A percentile compares a stretch with the other conserved stretches of the same genome.
Evolutionary conservation across 2,329 filamentous ascomycete genomes (phyloP).

Genomic region (Ophiostoma himal-ulmi): DNA sequence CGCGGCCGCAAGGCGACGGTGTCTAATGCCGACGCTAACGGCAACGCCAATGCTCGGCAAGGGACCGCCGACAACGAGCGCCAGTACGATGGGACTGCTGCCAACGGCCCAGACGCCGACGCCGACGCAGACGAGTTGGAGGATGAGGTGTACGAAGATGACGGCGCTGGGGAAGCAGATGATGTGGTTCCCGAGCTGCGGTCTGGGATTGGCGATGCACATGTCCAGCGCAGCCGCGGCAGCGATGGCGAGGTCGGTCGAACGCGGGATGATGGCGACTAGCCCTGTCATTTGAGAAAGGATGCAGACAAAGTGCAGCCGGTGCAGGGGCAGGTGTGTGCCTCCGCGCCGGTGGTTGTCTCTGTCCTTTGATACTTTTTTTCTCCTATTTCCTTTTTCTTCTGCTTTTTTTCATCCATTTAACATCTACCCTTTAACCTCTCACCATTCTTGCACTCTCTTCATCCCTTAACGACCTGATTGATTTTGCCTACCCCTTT

Average conservation of each 20-base stretch:
- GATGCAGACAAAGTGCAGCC: neutral
- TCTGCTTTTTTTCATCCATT: neutral
- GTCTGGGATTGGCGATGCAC: constrained; percentile 4
- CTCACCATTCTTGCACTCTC: neutral
- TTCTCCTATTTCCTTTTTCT: neutral
- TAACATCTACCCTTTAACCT: too few species aligned
- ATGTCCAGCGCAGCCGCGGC: neutral
- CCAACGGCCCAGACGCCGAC: constrained; percentile 9
- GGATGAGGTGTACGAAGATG: constrained; percentile 18
- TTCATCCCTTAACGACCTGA: neutral
- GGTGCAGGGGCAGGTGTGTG: constrained; percentile 5
- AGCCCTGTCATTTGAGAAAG: neutral
- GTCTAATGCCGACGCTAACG: constrained; percentile 45
- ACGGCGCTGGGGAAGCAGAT: constrained; percentile 15
- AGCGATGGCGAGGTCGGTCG: neutral
- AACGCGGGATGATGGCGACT: neutral
- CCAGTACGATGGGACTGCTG: neutral
- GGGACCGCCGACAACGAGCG: constrained; percentile 30
- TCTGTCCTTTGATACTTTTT: neutral
- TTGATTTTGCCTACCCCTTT: neutral
- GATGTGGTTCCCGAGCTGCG: constrained; percentile 19
- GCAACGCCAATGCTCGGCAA: constrained; percentile 43
- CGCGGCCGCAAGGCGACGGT: constrained; percentile 69
- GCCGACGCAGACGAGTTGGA: neutral
- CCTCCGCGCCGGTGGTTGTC: neutral